Conservation (phyloP, 495 filamentous ascomycete genomes). For the Aspergillus diversus region DNA sequence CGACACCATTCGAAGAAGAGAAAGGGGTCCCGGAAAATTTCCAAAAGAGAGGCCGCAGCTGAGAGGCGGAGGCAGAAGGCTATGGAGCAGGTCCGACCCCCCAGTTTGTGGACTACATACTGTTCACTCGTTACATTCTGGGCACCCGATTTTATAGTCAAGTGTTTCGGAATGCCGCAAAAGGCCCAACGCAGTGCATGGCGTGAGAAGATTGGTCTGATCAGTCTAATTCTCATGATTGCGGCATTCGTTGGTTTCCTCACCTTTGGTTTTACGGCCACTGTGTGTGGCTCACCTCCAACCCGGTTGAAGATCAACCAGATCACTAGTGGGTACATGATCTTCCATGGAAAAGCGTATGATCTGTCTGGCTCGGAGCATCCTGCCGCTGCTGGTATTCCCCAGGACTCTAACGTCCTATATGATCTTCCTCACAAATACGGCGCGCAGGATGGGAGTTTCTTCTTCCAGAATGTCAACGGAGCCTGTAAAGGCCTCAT, state of each 20-base stretch:
- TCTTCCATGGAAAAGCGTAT: conserved; percentile 91
- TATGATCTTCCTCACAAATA: conserved; percentile 81
- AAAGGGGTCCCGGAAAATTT: conserved; percentile 54
- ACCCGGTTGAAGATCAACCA: conserved; percentile 79
- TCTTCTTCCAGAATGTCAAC: conserved; percentile 98
- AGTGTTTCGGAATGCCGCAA: conserved; percentile 83
- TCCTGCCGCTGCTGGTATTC: conserved; percentile 78
- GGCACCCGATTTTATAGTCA: conserved; percentile 83
- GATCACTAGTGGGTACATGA: conserved; percentile 83
- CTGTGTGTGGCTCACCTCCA: conserved; percentile 74
- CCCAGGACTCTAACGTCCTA: conserved; percentile 69
- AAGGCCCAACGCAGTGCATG: conserved; percentile 91
- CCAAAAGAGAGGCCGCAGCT: conserved; percentile 52
- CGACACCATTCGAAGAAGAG: conserved; percentile 50
- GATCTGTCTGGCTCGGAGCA: conserved; percentile 76
- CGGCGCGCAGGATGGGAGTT: conserved; percentile 89
- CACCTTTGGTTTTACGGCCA: conserved; percentile 93
- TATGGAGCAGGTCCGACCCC: conserved; percentile 71
- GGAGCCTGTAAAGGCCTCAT: conserved; percentile 95
- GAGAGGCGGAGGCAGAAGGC: conserved; percentile 67
- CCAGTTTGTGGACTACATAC: conserved; percentile 93
- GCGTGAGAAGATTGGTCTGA: conserved; percentile 98
- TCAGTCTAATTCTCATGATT: conserved; percentile 89
- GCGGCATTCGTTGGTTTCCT: conserved; percentile 91
- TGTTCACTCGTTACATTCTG: conserved; percentile 93